These are phyloP conservation scores for Adiantum capillusveneris DNA, from an alignment of 75 land plant genomes.

Conservation along the genomic window DNA sequence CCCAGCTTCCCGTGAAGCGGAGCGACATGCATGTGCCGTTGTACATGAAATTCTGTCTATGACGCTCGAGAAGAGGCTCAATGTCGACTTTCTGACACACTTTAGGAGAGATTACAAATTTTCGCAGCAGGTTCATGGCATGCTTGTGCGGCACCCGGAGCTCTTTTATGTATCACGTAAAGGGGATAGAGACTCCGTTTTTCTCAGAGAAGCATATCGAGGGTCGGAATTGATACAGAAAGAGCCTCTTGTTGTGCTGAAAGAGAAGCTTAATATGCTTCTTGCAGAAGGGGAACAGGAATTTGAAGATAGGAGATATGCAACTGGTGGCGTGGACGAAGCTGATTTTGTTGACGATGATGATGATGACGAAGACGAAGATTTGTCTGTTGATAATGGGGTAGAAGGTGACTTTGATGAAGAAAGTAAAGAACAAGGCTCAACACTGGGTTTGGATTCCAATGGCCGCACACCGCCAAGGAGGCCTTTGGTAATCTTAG, in stretches of 20 bases:
- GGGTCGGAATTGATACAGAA: slow-evolving; percentile 49
- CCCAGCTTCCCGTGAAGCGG: slow-evolving; percentile 40
- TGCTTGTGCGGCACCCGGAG: slow-evolving; percentile 89
- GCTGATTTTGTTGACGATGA: slow-evolving; percentile 14
- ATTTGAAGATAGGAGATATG: neutral
- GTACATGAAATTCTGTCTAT: slow-evolving; percentile 76
- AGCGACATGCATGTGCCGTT: slow-evolving; percentile 75
- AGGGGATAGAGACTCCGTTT: slow-evolving; percentile 72
- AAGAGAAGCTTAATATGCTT: slow-evolving; percentile 44
- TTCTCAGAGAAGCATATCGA: slow-evolving; percentile 74
- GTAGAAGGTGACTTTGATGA: too few species aligned
- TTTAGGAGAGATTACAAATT: slow-evolving; percentile 79
- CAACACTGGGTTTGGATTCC: too few species aligned
- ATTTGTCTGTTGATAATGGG: too few species aligned
- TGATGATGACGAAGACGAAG: slow-evolving; percentile 13
- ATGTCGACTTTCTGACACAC: slow-evolving; percentile 76
- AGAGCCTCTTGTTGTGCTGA: slow-evolving; percentile 41
- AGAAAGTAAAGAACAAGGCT: too few species aligned
- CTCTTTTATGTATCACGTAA: slow-evolving; percentile 78
- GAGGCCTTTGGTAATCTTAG: too few species aligned
- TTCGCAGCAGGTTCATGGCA: slow-evolving; percentile 56
- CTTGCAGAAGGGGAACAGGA: slow-evolving; percentile 30
- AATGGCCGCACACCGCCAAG: too few species aligned
- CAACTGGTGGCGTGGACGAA: slow-evolving; percentile 2
- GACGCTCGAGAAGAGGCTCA: slow-evolving; percentile 69